Conservation (phyloP, 352 stramenopile species). For the Blastocystis hominis region DNA sequence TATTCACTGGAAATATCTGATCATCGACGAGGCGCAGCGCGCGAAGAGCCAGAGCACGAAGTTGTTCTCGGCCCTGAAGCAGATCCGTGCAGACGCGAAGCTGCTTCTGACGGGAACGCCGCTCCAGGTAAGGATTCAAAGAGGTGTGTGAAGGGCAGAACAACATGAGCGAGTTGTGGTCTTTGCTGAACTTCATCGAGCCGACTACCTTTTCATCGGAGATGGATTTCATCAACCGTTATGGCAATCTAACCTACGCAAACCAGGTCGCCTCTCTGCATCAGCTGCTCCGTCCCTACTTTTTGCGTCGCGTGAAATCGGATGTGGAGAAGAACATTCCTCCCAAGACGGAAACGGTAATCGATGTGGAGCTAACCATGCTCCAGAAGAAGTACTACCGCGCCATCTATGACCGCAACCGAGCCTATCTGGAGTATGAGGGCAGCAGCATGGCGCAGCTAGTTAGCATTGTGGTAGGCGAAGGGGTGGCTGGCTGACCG, state of each 20-base stretch:
- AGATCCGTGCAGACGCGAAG: constrained; percentile 64
- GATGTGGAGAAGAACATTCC: constrained; percentile 99
- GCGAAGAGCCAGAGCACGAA: constrained; percentile 92
- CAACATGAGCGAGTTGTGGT: constrained; percentile 89
- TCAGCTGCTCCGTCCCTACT: constrained; percentile 88
- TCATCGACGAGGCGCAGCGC: constrained; percentile 97
- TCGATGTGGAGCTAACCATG: constrained; percentile 98
- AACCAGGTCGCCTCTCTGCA: constrained; percentile 87
- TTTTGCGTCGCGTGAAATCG: constrained; percentile 97
- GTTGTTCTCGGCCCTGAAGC: constrained; percentile 77
- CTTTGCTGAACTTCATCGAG: constrained; percentile 98
- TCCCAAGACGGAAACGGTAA: constrained; percentile 92
- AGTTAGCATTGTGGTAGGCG: constrained; percentile 32
- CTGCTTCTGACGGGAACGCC: constrained; percentile 94
- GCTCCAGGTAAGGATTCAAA: constrained; percentile 82
- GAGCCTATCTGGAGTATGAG: constrained; percentile 71
- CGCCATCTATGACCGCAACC: constrained; percentile 97
- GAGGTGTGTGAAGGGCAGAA: constrained; percentile 58
- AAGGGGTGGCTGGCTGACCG: constrained; percentile 64
- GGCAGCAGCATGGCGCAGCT: constrained; percentile 48
- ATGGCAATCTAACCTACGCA: constrained; percentile 89
- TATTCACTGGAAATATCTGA: constrained; percentile 88
- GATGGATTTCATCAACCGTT: constrained; percentile 89
- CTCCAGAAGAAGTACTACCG: constrained; percentile 94
- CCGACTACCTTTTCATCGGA: constrained; percentile 82